Base-by-base conservation (phyloP, 768 basidiomycete species). In the Boletellus ananas region DNA sequence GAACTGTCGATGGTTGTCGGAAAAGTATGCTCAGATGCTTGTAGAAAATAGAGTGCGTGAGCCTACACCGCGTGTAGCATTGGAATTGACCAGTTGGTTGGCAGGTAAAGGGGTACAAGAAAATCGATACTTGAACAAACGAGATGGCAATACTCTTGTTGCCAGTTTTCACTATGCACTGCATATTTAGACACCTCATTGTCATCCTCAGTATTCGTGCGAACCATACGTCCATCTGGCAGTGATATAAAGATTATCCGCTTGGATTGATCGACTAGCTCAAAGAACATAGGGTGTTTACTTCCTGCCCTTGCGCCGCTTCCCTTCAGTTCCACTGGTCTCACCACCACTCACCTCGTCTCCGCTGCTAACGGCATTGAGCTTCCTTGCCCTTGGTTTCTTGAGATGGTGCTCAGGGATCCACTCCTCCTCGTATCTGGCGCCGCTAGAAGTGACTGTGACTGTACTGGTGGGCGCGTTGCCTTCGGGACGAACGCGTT, bases 321-420 rank as follows among this genome's bases (percentile, higher is more conserved):
- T 66, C 18, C 70, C 72, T 52, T 88, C 87, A 20, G 78, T 64
- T 3, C 80, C 80, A 48, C 84, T 87, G 16, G 75, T 70, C 66
- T 90, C 87, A 3, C 71, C 79, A 17, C 78, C 81, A 50, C 86
- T 88, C 27, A 79, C 59, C 48, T 87, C 86, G 40, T 84, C 87
- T 18, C 79, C 87, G 50, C 81, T 83, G 56, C 72, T 79, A 35
- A 65, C 71, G 23, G 72, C 76, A 1, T 68, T 69, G 55, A 77
- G 75, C 58, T 78, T 80, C 34, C 67, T 60, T 16, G 68, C 64
- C 65, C 80, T 88, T 29, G 70, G 50, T 67, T 87, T 87, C 73
- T 80, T 86, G 53, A 90, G 72, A 59, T 92, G 90, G 61, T 90
- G 87, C 57, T 87, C 86, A n/a, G 90, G 90, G 57, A 93, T 93